Conservation (phyloP, 148 eudicot species). For the Salicornia ramosissima region DNA sequence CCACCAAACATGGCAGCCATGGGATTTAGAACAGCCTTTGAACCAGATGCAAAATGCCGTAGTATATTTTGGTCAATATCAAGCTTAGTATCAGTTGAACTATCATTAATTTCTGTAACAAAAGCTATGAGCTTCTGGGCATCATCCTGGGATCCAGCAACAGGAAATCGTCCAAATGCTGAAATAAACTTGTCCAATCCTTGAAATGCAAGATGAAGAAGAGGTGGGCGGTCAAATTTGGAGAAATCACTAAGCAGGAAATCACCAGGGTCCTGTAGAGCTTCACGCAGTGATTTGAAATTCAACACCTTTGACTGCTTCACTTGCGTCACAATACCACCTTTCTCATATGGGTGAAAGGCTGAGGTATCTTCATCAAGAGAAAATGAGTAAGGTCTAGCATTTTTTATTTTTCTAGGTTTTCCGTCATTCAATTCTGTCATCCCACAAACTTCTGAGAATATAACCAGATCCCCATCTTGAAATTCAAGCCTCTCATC, state of each 20-base stretch:
- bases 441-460: conserved; percentile 75
- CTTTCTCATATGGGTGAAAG: conserved; percentile 49
- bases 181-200: conserved; percentile 54
- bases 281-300: conserved; percentile 52
- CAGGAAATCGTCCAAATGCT: conserved; percentile 52
- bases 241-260: conserved; percentile 72
- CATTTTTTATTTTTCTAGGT: conserved; percentile 54
- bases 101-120: conserved; percentile 38
- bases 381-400: conserved; percentile 60
- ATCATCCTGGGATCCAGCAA: conserved; percentile 68
- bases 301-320: conserved; percentile 65
- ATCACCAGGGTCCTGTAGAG: conserved; percentile 65
- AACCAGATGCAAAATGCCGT: conserved; percentile 61
- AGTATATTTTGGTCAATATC: conserved; percentile 52
- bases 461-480: conserved; percentile 71
- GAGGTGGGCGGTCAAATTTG: conserved; percentile 68
- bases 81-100: conserved; percentile 38
- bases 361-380: conserved; percentile 74
- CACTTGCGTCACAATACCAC: conserved; percentile 74
- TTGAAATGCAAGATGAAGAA: conserved; percentile 68
- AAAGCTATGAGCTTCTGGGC: conserved; percentile 56
- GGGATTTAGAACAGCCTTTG: conserved; percentile 65
- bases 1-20: conserved; percentile 91
- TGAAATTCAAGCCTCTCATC: conserved; percentile 74
- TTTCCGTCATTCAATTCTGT: conserved; percentile 71